Conservation (phyloP, 805 yeast species). For the Wickerhamiella parazyma region DNA sequence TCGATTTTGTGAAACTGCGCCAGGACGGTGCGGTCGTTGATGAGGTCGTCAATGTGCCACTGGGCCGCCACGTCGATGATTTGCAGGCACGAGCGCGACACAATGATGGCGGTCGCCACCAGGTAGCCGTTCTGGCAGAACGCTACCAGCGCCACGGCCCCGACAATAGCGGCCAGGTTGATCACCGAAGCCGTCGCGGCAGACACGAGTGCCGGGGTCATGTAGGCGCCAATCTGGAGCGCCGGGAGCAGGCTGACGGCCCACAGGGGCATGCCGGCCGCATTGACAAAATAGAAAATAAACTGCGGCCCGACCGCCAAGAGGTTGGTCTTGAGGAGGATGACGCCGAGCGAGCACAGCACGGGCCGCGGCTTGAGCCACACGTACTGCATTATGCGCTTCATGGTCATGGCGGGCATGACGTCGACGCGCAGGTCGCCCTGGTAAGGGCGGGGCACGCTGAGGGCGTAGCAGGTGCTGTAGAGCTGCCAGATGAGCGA, state of each 20-base stretch:
- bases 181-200: background rate
- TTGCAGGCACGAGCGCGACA: background rate
- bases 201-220: background rate
- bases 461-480: constrained; percentile 19
- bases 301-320: constrained; percentile 17
- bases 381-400: constrained; percentile 14
- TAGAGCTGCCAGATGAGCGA: constrained; percentile 16
- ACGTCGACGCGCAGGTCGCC: background rate
- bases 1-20: constrained; percentile 1
- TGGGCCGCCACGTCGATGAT: background rate
- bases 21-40: constrained; percentile 4
- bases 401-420: constrained; percentile 10
- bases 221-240: constrained; percentile 12
- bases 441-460: constrained; percentile 15
- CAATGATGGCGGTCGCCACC: background rate
- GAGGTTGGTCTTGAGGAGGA: constrained; percentile 15
- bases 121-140: background rate
- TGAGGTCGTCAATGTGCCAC: constrained; percentile 3
- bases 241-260: constrained; percentile 12
- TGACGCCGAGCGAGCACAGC: constrained; percentile 14
- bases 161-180: background rate
- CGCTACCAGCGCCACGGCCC: background rate
- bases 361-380: constrained; percentile 18
- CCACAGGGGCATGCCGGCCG: constrained; percentile 9
- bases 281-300: constrained; percentile 14